A percentile compares a stretch with the other conserved stretches of the same genome.
phyloP scores from a whole-genome alignment of 164 flowering plant species.

The Paratinospora sagittata region DNA sequence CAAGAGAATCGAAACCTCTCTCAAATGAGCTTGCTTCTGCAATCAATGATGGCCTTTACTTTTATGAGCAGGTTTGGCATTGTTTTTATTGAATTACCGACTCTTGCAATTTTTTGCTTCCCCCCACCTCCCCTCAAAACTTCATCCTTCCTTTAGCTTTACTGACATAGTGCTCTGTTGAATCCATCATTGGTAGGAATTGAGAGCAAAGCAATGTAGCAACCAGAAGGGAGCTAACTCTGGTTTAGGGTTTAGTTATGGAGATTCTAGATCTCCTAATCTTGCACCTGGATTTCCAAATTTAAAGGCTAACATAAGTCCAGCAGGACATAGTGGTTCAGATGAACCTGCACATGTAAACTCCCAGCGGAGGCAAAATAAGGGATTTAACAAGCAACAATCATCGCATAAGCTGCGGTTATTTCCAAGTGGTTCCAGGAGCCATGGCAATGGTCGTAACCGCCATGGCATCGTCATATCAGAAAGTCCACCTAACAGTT shows the following conservation, averaged over 20 bases:
- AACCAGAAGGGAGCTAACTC: slow-evolving; percentile 35
- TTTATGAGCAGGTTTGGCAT: slow-evolving; percentile 74
- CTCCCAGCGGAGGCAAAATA: slow-evolving; percentile 55
- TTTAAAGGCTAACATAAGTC: slow-evolving; percentile 29
- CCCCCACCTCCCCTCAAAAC: too few relatives aligned
- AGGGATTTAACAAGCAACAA: slow-evolving; percentile 50
- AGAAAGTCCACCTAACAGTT: slow-evolving; percentile 92
- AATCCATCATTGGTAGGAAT: slow-evolving; percentile 42
- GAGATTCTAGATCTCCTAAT: slow-evolving; percentile 31
- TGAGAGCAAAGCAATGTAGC: slow-evolving; percentile 42
- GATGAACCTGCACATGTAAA: slow-evolving; percentile 45
- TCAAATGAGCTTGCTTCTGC: slow-evolving; percentile 76
- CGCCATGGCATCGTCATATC: slow-evolving; percentile 50
- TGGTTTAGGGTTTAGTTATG: slow-evolving; percentile 37
- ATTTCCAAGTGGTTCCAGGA: slow-evolving; percentile 58
- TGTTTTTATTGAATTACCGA: background rate
- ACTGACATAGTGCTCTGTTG: background rate
- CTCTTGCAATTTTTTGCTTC: background rate
- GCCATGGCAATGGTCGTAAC: slow-evolving; percentile 52
- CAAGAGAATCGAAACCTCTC: slow-evolving; percentile 40
- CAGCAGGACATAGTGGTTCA: slow-evolving; percentile 23
- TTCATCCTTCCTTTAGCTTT: background rate
- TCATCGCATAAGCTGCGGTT: slow-evolving; percentile 57
- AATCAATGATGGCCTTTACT: slow-evolving; percentile 87
- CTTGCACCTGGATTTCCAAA: slow-evolving; percentile 26